Percentiles rank a stretch among this genome's conserved stretches.
phyloP scores from a whole-genome alignment of 2,329 filamentous ascomycete species.

The Biscogniauxia marginata region DNA sequence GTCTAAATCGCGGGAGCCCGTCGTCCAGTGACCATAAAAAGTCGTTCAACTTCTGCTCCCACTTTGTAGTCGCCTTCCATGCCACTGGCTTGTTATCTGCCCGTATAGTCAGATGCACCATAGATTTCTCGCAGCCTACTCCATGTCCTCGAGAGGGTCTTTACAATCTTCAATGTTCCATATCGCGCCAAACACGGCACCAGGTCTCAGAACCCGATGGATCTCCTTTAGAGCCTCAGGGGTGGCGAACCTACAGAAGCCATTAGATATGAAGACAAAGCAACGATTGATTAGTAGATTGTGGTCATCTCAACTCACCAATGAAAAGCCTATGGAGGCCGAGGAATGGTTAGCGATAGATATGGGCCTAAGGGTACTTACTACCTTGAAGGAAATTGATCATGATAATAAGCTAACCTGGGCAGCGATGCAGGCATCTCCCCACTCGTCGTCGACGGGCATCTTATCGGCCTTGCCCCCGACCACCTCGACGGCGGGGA shows the following conservation, averaged over 20 bases:
- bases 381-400: neutral
- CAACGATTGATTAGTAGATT: neutral
- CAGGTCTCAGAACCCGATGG: constrained; percentile 62
- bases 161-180: constrained; percentile 75
- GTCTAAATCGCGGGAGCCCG: constrained; percentile 62
- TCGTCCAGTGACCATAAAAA: constrained; percentile 57
- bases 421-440: constrained; percentile 64
- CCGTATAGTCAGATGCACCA: constrained; percentile 12
- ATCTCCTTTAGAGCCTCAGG: constrained; percentile 62
- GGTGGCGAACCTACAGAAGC: constrained; percentile 62
- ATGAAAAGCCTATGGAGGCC: constrained; percentile 38
- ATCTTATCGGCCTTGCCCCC: constrained; percentile 60
- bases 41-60: constrained; percentile 62
- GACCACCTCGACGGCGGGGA: constrained; percentile 53
- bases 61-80: constrained; percentile 56
- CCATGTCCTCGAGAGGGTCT: constrained; percentile 16
- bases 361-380: neutral
- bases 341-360: constrained; percentile 6
- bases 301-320: constrained; percentile 44
- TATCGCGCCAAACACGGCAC: constrained; percentile 61
- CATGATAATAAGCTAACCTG: constrained; percentile 49
- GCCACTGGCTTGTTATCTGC: constrained; percentile 62
- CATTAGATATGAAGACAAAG: constrained; percentile 2
- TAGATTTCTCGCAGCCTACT: neutral
- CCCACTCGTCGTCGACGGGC: constrained; percentile 54